Evolutionary conservation across 257 asterid species (phyloP).

Genomic region (Gardenia jasminoides): DNA sequence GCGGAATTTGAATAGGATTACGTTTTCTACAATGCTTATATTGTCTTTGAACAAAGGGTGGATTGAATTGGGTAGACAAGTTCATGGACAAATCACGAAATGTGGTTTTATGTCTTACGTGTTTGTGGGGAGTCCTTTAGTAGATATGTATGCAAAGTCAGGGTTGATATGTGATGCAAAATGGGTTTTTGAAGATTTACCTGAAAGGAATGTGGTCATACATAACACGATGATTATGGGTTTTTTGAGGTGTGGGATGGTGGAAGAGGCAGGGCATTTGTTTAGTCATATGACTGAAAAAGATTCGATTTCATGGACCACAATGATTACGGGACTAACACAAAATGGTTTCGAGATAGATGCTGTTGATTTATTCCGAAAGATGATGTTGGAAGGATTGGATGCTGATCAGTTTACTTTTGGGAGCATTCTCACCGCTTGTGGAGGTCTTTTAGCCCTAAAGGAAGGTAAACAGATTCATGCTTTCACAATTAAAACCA

Average conservation of each 20-base stretch:
- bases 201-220: constrained; percentile 41
- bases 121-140: constrained; percentile 79
- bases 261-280: constrained; percentile 38
- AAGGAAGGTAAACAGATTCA: constrained; percentile 85
- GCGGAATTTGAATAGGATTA: constrained; percentile 61
- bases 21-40: constrained; percentile 59
- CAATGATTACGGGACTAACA: constrained; percentile 72
- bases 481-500: constrained; percentile 53
- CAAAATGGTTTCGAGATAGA: constrained; percentile 56
- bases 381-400: constrained; percentile 61
- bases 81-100: constrained; percentile 81
- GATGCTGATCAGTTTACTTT: constrained; percentile 78
- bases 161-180: constrained; percentile 56
- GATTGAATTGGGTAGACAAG: constrained; percentile 58
- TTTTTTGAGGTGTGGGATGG: constrained; percentile 39
- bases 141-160: constrained; percentile 82
- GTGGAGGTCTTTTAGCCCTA: constrained; percentile 62
- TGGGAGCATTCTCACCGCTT: constrained; percentile 82
- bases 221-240: constrained; percentile 43
- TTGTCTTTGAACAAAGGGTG: constrained; percentile 63
- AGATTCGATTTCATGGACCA: constrained; percentile 86
- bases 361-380: constrained; percentile 51
- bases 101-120: constrained; percentile 64
- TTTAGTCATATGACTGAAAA: constrained; percentile 62
- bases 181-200: constrained; percentile 47